Percentiles rank a stretch among this genome's conserved stretches.
Conservation (phyloP, 495 filamentous ascomycete species). For the Usnea hakonensis region DNA sequence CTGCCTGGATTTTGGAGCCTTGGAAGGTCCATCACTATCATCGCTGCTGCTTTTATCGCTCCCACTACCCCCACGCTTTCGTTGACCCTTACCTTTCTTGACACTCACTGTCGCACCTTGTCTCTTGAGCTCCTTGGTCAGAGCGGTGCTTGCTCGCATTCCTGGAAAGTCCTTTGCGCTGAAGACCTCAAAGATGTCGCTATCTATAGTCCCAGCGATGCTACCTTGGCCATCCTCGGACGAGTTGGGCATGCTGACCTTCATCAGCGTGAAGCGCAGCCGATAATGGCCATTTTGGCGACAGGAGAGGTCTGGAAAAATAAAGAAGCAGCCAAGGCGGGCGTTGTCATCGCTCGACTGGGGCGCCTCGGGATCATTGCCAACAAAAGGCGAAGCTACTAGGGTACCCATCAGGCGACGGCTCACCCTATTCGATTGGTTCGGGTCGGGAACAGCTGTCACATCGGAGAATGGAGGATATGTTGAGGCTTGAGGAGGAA, state of each 20-base stretch:
- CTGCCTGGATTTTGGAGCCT: constrained; percentile 7
- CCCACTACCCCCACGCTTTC: constrained; percentile 12
- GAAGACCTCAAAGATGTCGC: constrained; percentile 64
- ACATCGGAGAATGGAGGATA: constrained; percentile 33
- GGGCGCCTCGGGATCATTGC: constrained; percentile 30
- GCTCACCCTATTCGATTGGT: constrained; percentile 31
- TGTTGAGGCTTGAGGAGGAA: constrained; percentile 28
- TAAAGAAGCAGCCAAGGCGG: constrained; percentile 78
- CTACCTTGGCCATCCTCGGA: constrained; percentile 12
- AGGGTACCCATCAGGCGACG: constrained; percentile 73
- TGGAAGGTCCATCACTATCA: constrained; percentile 8
- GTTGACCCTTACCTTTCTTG: constrained; percentile 24
- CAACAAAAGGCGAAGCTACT: constrained; percentile 65
- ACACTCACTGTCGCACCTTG: constrained; percentile 27
- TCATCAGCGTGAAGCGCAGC: constrained; percentile 80
- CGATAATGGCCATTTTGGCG: constrained; percentile 77
- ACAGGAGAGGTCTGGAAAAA: constrained; percentile 89
- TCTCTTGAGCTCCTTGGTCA: constrained; percentile 24
- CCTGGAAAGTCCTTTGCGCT: constrained; percentile 97
- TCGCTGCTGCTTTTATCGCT: constrained; percentile 19
- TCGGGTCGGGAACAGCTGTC: constrained; percentile 35
- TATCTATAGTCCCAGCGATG: constrained; percentile 21
- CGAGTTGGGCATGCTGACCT: constrained; percentile 50
- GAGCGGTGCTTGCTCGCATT: constrained; percentile 52
- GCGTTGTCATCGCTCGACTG: constrained; percentile 30